Base-by-base conservation (phyloP, 2,329 filamentous ascomycete genomes). In the Penicillium paneum region DNA sequence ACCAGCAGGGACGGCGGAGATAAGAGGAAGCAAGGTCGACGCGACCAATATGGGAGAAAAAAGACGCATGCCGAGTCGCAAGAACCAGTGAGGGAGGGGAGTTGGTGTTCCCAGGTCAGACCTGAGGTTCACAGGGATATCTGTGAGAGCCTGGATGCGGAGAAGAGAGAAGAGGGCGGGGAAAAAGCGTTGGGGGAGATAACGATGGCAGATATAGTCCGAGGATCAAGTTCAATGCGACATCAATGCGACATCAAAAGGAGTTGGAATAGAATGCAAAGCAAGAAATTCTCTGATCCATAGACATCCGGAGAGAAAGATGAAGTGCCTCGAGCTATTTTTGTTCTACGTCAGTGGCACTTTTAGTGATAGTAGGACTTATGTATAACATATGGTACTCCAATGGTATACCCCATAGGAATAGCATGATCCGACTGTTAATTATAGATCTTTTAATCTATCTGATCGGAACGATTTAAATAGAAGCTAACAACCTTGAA, bases 1-100 rank as follows among this genome's bases (percentile, higher is more conserved):
- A 47, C 65, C 69, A 28, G 71, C 72, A 56, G 71, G 71, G 53
- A 73, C 62, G 34, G 71, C 69, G 39, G 60, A 62, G 28, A 62
- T 60, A 28, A 63, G 57, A 17, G 62, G 60, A 15, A 64, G 39
- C 39, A 60, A 49, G 40, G 56, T 40, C 49, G 58, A 59, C 8
- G 58, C 39, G 42, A 67, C 44, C 31, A 67, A 38, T 15, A 67
- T 38, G 4, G 49, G 26, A 62, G 36, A 45, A 56, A 49, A 34
- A 57, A 53, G 44, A 43, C 47, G 47, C 47, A 49, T 49, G 28
- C 46, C 35, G 35, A 31, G 26, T 49, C 46, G 11, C 46, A 19
- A 15, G 38, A 19, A 19, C n/a, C 34, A 4, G 13, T 38, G n/a
- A 38, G 38, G 49, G 41, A 58, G 38, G 59, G 45, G 35, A 62